Evolutionary conservation across 2,329 filamentous ascomycete species (phyloP).

Genomic region (Geosmithia putterillii): DNA sequence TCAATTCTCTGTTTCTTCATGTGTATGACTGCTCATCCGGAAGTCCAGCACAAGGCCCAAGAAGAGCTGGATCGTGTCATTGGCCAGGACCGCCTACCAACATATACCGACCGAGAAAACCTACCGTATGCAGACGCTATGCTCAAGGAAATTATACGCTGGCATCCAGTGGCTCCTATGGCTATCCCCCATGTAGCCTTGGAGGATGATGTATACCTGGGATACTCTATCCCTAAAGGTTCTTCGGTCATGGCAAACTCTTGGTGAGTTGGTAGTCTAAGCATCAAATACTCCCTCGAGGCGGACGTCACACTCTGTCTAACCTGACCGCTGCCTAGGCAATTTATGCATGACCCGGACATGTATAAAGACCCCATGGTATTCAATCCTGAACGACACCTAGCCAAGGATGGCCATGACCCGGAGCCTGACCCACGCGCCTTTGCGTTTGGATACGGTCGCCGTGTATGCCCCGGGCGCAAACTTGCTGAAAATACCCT

Average conservation of each 20-base stretch:
- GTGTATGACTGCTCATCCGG: slow-evolving; percentile 11
- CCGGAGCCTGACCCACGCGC: slow-evolving; percentile 5
- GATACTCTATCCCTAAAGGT: slow-evolving; percentile 15
- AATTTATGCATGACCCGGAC: slow-evolving; percentile 51
- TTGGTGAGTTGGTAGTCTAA: slow-evolving; percentile 11
- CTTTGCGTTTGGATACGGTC: slow-evolving; percentile 9
- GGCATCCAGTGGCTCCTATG: slow-evolving; percentile 15
- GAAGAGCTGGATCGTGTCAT: slow-evolving; percentile 12
- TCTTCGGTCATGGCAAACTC: slow-evolving; percentile 10
- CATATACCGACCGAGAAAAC: slow-evolving; percentile 9
- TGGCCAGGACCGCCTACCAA: slow-evolving; percentile 14
- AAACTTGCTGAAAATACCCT: slow-evolving; percentile 8
- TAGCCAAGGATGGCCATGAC: not conserved
- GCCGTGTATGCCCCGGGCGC: slow-evolving; percentile 9
- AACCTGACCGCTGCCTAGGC: slow-evolving; percentile 9
- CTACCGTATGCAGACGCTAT: slow-evolving; percentile 15
- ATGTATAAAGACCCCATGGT: slow-evolving; percentile 37
- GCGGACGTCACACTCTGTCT: slow-evolving; percentile 2
- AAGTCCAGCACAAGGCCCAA: slow-evolving; percentile 11
- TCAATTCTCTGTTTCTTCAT: slow-evolving; percentile 7
- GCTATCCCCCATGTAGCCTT: slow-evolving; percentile 21
- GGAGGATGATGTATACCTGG: slow-evolving; percentile 12
- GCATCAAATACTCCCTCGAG: no score
- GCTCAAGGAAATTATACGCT: slow-evolving; percentile 13
- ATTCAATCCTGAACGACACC: slow-evolving; percentile 20